phyloP scores from a whole-genome alignment of 768 basidiomycete genomes.

The Myochromella boudieri region DNA sequence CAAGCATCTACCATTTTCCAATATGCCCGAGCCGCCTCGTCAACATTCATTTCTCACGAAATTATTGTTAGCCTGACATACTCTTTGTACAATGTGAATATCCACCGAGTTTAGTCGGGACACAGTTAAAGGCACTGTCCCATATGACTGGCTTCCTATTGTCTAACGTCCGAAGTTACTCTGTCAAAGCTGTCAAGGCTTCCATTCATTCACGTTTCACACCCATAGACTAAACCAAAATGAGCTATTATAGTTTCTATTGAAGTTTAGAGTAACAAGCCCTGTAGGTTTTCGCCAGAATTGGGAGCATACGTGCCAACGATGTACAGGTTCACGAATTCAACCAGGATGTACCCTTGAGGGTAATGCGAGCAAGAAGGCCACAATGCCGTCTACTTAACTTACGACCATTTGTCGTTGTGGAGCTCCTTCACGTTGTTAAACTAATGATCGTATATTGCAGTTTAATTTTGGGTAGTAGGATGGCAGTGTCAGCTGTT shows the following conservation, averaged over 20 bases:
- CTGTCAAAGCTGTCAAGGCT: background rate
- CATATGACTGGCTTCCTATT: conserved; percentile 1
- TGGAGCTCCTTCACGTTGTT: conserved; percentile 1
- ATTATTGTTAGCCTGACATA: background rate
- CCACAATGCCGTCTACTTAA: no score
- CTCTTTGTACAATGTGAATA: background rate
- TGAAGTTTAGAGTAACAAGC: background rate
- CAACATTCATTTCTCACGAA: background rate
- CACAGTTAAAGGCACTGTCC: conserved; percentile 5
- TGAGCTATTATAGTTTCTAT: no score
- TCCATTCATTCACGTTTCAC: conserved; percentile 4
- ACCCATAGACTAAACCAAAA: background rate
- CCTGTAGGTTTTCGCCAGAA: conserved; percentile 1
- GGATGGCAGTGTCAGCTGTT: conserved; percentile 5
- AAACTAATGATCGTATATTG: background rate
- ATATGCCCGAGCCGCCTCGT: background rate
- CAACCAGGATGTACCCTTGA: conserved; percentile 1
- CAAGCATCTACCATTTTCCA: conserved; percentile 5
- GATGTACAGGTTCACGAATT: conserved; percentile 1
- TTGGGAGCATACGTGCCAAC: conserved; percentile 4
- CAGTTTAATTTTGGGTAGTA: conserved; percentile 1
- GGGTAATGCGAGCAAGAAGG: no score
- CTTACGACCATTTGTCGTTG: background rate
- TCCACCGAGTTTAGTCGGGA: background rate
- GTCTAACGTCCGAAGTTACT: background rate